These are phyloP conservation scores for Rhododendron mucronatum DNA, from an alignment of 148 eudicot species.

Conservation along the genomic window DNA sequence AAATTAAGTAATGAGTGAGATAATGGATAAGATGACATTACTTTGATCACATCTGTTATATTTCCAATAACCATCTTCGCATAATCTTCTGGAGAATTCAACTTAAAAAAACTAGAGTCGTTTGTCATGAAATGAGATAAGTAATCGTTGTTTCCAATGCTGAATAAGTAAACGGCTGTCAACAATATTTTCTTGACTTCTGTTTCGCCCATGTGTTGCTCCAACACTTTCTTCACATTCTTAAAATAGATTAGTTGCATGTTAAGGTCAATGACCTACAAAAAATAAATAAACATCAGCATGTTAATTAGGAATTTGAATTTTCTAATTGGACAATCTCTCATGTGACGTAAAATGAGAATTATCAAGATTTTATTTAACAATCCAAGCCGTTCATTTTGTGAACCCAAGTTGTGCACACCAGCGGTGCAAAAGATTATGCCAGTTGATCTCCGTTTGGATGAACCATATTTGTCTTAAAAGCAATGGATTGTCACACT, in stretches of 20 bases:
- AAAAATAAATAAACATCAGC: neutral
- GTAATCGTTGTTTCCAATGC: slow-evolving; percentile 34
- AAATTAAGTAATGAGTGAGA: too few species aligned
- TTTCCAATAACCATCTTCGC: slow-evolving; percentile 26
- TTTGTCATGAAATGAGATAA: slow-evolving; percentile 3
- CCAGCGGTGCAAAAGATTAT: too few species aligned
- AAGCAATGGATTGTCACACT: too few species aligned
- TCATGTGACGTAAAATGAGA: too few species aligned
- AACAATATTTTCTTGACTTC: slow-evolving; percentile 22
- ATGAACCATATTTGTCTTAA: too few species aligned
- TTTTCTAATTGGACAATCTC: too few species aligned
- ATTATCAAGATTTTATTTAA: too few species aligned
- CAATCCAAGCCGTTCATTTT: too few species aligned
- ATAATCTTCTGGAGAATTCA: slow-evolving; percentile 1
- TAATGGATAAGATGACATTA: slow-evolving; percentile 2
- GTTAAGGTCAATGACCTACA: slow-evolving; percentile 18
- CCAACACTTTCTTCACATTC: slow-evolving; percentile 25
- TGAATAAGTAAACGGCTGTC: neutral
- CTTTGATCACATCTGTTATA: slow-evolving; percentile 20
- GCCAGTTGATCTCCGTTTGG: too few species aligned
- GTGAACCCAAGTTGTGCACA: too few species aligned
- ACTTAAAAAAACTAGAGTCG: neutral
- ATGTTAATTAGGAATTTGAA: too few species aligned
- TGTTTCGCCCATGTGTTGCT: slow-evolving; percentile 24
- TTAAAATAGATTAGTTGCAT: slow-evolving; percentile 40